phyloP scores from a whole-genome alignment of 2,329 filamentous ascomycete genomes.

The Colletotrichum siamense region DNA sequence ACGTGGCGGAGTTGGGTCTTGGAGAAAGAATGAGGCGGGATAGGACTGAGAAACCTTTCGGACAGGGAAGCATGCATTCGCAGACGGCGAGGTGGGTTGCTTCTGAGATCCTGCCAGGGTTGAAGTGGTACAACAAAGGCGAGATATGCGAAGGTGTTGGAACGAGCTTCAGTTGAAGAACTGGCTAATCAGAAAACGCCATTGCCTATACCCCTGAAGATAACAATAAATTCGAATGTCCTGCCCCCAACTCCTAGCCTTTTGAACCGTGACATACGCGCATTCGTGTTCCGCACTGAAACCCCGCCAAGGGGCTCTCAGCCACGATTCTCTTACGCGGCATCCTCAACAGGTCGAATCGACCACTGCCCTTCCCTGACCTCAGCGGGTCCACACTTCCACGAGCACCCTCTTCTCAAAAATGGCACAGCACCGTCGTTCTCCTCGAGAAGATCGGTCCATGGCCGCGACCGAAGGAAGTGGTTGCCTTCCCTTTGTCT shows the following conservation, averaged over 20 bases:
- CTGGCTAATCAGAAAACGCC: neutral
- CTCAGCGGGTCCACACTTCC: slow-evolving; percentile 51
- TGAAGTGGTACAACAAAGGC: slow-evolving; percentile 58
- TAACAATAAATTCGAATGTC: neutral
- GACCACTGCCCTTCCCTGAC: slow-evolving; percentile 26
- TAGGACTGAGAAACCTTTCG: slow-evolving; percentile 55
- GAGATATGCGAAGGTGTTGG: slow-evolving; percentile 54
- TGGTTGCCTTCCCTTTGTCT: neutral
- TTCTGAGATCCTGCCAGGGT: slow-evolving; percentile 52
- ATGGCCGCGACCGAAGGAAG: slow-evolving; percentile 1
- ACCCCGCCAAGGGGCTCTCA: neutral
- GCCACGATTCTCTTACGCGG: neutral
- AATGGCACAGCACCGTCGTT: slow-evolving; percentile 51
- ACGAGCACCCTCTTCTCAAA: slow-evolving; percentile 54
- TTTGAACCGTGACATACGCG: neutral
- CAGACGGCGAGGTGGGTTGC: slow-evolving; percentile 67
- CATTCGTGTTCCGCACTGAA: neutral
- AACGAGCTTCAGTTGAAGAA: slow-evolving; percentile 3
- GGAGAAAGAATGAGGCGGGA: slow-evolving; percentile 43
- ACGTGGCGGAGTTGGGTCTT: slow-evolving; percentile 33
- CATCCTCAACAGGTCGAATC: neutral
- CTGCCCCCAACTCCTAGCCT: neutral
- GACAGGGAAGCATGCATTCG: slow-evolving; percentile 61
- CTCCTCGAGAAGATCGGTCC: slow-evolving; percentile 19
- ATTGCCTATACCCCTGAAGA: neutral